Percentiles rank a stretch among this genome's conserved stretches.
Conservation (phyloP, 768 basidiomycete genomes). For the Hysterangium stoloniferum region DNA sequence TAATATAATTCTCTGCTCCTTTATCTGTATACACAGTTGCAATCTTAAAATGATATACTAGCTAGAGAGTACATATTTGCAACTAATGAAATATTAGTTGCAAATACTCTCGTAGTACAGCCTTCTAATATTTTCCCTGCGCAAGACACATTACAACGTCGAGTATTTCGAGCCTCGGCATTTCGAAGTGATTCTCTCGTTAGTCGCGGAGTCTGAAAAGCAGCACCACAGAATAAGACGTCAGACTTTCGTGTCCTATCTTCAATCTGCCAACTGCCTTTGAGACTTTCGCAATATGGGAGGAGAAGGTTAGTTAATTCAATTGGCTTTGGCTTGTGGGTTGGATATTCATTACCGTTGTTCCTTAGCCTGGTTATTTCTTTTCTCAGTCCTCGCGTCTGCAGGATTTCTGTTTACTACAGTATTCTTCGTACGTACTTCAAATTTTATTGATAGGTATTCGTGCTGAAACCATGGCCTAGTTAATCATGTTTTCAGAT, state of each 20-base stretch:
- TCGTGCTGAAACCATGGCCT: background rate
- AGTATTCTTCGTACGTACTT: constrained; percentile 91
- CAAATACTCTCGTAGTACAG: no score
- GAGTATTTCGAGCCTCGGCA: no score
- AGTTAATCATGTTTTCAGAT: constrained; percentile 99
- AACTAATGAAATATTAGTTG: no score
- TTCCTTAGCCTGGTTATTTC: constrained; percentile 83
- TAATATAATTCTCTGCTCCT: no score
- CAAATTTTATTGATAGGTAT: background rate
- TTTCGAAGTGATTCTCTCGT: no score
- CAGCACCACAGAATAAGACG: no score
- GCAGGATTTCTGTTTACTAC: constrained; percentile 94
- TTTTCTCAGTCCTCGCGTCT: constrained; percentile 92
- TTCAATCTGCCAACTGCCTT: background rate
- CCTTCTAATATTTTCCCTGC: no score
- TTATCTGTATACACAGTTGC: no score
- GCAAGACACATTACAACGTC: no score
- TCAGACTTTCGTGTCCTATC: background rate
- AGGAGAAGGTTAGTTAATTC: constrained; percentile 6
- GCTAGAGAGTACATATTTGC: no score
- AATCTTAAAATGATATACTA: no score
- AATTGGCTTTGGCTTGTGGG: background rate
- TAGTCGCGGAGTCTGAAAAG: no score
- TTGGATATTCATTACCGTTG: background rate
- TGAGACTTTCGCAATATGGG: constrained; percentile 4